Base-by-base conservation (phyloP, 306 rosid genomes). In the Delonix regia region DNA sequence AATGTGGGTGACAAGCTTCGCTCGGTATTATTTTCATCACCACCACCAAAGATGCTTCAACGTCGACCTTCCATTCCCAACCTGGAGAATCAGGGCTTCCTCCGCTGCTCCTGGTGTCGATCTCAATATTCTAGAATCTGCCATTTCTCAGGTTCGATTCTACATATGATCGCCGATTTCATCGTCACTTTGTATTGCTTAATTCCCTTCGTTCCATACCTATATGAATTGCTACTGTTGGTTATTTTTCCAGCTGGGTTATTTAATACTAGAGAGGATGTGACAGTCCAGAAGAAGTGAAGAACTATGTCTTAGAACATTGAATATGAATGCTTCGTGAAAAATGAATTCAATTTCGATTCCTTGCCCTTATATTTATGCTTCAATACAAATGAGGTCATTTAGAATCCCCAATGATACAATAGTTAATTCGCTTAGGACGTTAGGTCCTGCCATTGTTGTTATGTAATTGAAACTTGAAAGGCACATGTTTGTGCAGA, bases 21-120 rank as follows among this genome's bases (percentile, higher is more conserved):
- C 10, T 39, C 15, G 18, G 12, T 48, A 36, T 39, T 38, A 59
- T 41, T 47, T 77, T 44, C 67, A 70, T 21, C 74, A 47, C 49
- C 79, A 60, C 52, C 73, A 18, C 10, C 38, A 13, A 57, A 67
- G 25, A 66, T 36, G 77, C 80, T 72, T 74, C 85, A 79, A 51
- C 44, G 22, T 73, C 82, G 76, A 71, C 81, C 86, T 38, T 65
- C 81, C 79, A 9, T 82, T 28, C 65, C 80, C 73, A 13, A 82
- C 71, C 75, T 85, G 71, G 75, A 82, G 85, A 59, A 66, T 52
- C 55, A 83, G 82, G 61, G 90, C 96, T 76, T 90, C 93, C 83
- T 85, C 97, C 45, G 90, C 95, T 42, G 92, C 91, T 59, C 89
- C 98, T 21, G 89, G 92, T 7, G 89, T 91, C 9, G 96, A 91